Conservation (phyloP, 176 grass and related monocot genomes). For the Olyra latifolia region DNA sequence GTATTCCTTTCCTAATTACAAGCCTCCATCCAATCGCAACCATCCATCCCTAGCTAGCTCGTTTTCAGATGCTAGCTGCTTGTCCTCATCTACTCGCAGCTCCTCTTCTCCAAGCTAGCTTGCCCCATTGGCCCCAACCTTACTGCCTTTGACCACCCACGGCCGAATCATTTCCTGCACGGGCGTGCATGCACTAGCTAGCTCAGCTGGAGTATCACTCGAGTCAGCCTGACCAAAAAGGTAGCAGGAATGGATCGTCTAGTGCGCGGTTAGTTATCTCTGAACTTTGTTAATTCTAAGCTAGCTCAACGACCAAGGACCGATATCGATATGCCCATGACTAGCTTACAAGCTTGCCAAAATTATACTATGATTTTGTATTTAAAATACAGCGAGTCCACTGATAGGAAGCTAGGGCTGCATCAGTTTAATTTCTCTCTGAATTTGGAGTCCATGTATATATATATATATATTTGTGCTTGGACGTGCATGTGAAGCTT, state of each 20-base stretch:
- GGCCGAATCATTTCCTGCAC: background rate
- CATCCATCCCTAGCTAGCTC: background rate
- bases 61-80: background rate
- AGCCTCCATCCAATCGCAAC: background rate
- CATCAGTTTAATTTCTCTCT: too few relatives aligned
- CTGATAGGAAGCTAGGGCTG: too few relatives aligned
- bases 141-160: conserved; percentile 10
- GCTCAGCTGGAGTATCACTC: background rate
- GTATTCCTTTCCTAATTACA: background rate
- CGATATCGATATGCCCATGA: background rate
- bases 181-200: background rate
- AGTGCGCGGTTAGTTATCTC: background rate
- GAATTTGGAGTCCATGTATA: too few relatives aligned
- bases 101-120: conserved; percentile 26
- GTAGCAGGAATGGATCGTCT: background rate
- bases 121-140: conserved; percentile 33
- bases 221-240: background rate
- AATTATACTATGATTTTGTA: too few relatives aligned
- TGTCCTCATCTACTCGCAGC: background rate
- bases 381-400: too few relatives aligned
- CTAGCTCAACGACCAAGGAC: background rate
- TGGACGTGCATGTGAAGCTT: background rate
- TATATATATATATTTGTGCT: too few relatives aligned
- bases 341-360: background rate
- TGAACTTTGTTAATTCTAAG: background rate